Base-by-base conservation (phyloP, 371 early-diverging fungal genomes). In the Ordospora pajunii region DNA sequence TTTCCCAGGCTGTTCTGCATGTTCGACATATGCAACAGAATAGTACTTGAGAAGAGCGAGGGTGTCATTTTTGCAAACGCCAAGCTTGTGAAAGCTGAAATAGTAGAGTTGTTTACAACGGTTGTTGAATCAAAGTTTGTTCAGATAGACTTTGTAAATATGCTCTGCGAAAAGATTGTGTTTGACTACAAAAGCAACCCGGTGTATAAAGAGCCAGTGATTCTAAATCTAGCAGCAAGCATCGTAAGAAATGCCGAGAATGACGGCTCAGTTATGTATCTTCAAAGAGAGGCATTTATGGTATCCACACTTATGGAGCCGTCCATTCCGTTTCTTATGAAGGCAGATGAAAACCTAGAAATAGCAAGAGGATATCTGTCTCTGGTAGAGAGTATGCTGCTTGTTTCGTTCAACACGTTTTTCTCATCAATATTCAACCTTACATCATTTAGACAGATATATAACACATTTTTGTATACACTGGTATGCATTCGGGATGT, bases 321-420 rank as follows among this genome's bases (percentile, higher is more conserved):
- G 11, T 71, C 78, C 21, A 46, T 75, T 46, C 62, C 58, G 14
- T 53, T 68, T 27, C 43, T 78, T 12, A 70, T 68, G 53, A 69
- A 78, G 37, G 76, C 73, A 2, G 81, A 78, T 71, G 65, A 80
- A 9, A 27, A 77, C 53, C 67, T 50, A 6, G 80, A 80, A 19
- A 53, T 77, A 9, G 54, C 74, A 9, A 22, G 45, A 44, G 65
- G 67, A 23, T 78, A 73, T 58, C 43, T 78, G n/a, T 43, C 62
- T 42, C 58, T 81, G 2, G 23, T 78, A 1, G 58, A 70, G 43
- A 32, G 12, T 32, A 45, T 73, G 42, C n/a, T 71, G 6, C 23
- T 45, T 10, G 12, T 22, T n/a, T 67, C 66, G 0, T 80, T 77
- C 49, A 43, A 6, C 7, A 67, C 70, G 8, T 71, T 68, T 40